Percentiles rank a stretch among this genome's conserved stretches.
These are phyloP conservation scores for Tuber borchii DNA, from an alignment of 495 filamentous ascomycete species.

Conservation along the genomic window DNA sequence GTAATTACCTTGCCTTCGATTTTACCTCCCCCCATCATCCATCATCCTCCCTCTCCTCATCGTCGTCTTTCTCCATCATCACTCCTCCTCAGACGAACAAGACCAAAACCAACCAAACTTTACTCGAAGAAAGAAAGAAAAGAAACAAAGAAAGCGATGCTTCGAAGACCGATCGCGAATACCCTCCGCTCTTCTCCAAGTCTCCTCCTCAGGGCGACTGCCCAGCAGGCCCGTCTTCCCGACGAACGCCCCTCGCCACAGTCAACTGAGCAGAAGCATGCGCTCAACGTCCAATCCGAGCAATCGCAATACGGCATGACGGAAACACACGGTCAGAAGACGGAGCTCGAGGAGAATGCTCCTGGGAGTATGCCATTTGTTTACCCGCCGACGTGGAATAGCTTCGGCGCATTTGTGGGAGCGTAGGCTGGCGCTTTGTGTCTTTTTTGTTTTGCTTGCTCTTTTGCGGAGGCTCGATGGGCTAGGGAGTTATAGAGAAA, in stretches of 20 bases:
- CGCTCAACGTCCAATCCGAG: slow-evolving; percentile 46
- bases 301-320: slow-evolving; percentile 44
- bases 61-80: neutral
- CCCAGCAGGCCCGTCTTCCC: slow-evolving; percentile 19
- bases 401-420: slow-evolving; percentile 19
- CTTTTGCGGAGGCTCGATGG: neutral
- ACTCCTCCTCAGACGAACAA: neutral
- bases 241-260: slow-evolving; percentile 16
- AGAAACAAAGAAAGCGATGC: neutral
- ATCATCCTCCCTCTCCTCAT: neutral
- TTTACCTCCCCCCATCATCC: neutral
- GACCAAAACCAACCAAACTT: neutral
- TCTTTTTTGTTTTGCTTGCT: neutral
- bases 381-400: slow-evolving; percentile 8
- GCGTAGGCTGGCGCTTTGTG: slow-evolving; percentile 1
- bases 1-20: neutral
- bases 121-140: neutral
- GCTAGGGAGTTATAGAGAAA: neutral
- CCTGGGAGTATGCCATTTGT: slow-evolving; percentile 48
- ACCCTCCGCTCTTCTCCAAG: neutral
- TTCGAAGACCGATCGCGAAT: neutral
- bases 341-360: slow-evolving; percentile 56
- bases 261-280: slow-evolving; percentile 38
- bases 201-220: neutral
- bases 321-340: slow-evolving; percentile 47